Base-by-base conservation (phyloP, 805 yeast genomes). In the Candida ascalaphidarum region DNA sequence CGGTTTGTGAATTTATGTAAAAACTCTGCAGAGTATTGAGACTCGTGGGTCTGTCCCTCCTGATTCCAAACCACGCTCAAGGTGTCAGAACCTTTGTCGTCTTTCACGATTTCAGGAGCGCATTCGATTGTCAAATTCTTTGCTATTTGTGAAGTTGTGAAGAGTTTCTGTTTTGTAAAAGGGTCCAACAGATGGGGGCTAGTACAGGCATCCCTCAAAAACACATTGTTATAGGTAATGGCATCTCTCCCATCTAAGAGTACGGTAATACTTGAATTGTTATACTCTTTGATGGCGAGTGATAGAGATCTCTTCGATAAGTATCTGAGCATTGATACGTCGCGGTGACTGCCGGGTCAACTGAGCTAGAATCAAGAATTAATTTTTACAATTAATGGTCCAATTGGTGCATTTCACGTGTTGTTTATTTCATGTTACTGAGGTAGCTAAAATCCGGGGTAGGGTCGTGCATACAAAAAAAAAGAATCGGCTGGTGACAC, bases 181-280 rank as follows among this genome's bases (percentile, higher is more conserved):
- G 60, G 54, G 37, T 81, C 82, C 4, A 77, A 60, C 0, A 81
- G 71, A 8, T 41, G 34, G 1, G 54, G 37, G 10, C 71, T 53
- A 4, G 49, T 44, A 26, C 84, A 76, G 0, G 84, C 64, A 42
- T 81, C 94, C 43, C 89, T 63, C 12, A 82, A 56, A 39, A 81
- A 79, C 1, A 68, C 51, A 28, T 68, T 72, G 39, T 58, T 66
- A 47, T 58, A 71, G 17, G 58, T 48, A 17, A 65, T 57, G 8
- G 48, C 37, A 14, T 41, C 35, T 6, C 39, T 35, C 13, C 38
- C 31, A 17, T 37, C 39, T 17, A 57, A 32, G 4, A 25, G 26
- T 1, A 59, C 43, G 2, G 56, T 41, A 18, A 55, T 46, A 15
- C 34, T 44, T 11, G 41, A 34, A 27, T 56, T 40, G 28, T 48